Evolutionary conservation across 805 yeast species (phyloP).

Genomic region (Schwanniomyces yamadae): DNA sequence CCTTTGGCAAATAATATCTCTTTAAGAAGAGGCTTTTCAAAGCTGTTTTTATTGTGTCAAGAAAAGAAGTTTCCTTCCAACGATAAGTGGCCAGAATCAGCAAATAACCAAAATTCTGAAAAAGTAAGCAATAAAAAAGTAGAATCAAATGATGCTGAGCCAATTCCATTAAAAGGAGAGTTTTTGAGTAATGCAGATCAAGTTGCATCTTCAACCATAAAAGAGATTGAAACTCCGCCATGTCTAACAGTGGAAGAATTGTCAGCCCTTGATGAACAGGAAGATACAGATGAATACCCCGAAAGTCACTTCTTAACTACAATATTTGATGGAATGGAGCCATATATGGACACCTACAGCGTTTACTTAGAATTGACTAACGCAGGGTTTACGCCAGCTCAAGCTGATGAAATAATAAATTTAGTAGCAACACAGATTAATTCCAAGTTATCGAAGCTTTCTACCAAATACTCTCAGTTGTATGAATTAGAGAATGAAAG

Average conservation of each 20-base stretch:
- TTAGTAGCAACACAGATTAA: constrained; percentile 45
- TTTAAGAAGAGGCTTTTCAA: too few species aligned
- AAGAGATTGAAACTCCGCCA: too few species aligned
- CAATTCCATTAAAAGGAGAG: background rate
- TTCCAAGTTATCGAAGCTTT: constrained; percentile 42
- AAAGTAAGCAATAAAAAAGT: background rate
- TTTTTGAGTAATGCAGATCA: background rate
- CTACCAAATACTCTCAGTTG: constrained; percentile 47
- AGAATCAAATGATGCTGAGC: background rate
- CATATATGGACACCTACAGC: constrained; percentile 47
- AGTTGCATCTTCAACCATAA: too few species aligned
- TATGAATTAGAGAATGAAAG: constrained; percentile 84
- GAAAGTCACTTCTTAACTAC: constrained; percentile 42
- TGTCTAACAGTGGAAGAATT: too few species aligned
- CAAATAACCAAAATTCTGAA: too few species aligned
- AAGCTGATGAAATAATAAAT: constrained; percentile 58
- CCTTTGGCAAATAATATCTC: too few species aligned
- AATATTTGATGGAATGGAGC: constrained; percentile 50
- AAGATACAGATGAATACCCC: background rate
- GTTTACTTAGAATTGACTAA: constrained; percentile 52
- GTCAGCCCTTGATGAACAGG: background rate
- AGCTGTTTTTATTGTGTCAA: too few species aligned
- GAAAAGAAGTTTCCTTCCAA: too few species aligned
- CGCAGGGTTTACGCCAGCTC: constrained; percentile 60
- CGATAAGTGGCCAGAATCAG: too few species aligned